A percentile compares a stretch with the other conserved stretches of the same genome.
Evolutionary conservation across 805 yeast genomes (phyloP).

Genomic region (Barnettozyma pratensis): DNA sequence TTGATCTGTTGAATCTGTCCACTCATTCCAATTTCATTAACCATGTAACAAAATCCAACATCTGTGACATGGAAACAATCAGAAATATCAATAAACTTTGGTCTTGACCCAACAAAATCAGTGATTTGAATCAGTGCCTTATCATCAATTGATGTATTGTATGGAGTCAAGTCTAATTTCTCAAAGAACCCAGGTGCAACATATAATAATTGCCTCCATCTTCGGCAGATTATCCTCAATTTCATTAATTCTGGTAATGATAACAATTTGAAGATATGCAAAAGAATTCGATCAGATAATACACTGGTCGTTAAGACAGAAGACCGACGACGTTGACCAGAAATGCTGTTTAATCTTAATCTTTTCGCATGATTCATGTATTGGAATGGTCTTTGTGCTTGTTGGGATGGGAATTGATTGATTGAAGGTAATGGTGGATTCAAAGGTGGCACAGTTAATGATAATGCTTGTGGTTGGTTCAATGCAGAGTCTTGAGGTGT

Average conservation of each 20-base stretch:
- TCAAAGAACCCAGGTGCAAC: slow-evolving; percentile 50
- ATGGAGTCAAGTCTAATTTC: slow-evolving; percentile 51
- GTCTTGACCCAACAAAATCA: slow-evolving; percentile 67
- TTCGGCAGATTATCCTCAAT: slow-evolving; percentile 49
- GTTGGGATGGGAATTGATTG: slow-evolving; percentile 28
- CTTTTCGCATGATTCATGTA: slow-evolving; percentile 54
- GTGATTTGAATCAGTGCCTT: slow-evolving; percentile 51
- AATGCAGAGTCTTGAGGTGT: not conserved
- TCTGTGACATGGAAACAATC: slow-evolving; percentile 77
- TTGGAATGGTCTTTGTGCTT: slow-evolving; percentile 34
- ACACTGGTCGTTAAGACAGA: slow-evolving; percentile 54
- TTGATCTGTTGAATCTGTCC: slow-evolving; percentile 51
- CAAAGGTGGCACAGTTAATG: slow-evolving; percentile 33
- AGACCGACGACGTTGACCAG: slow-evolving; percentile 42
- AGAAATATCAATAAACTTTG: slow-evolving; percentile 54
- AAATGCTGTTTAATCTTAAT: slow-evolving; percentile 40
- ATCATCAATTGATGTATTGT: slow-evolving; percentile 60
- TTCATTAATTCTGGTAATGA: slow-evolving; percentile 58
- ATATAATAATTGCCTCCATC: slow-evolving; percentile 64
- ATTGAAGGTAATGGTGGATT: slow-evolving; percentile 34
- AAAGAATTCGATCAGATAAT: slow-evolving; percentile 54
- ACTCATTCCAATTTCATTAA: slow-evolving; percentile 63
- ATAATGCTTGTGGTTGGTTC: slow-evolving; percentile 10
- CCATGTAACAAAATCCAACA: slow-evolving; percentile 65
- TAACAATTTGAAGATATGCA: slow-evolving; percentile 47